Base-by-base conservation (phyloP, 192 early-diverging fungal genomes). In the Chytriomyces sp. region DNA sequence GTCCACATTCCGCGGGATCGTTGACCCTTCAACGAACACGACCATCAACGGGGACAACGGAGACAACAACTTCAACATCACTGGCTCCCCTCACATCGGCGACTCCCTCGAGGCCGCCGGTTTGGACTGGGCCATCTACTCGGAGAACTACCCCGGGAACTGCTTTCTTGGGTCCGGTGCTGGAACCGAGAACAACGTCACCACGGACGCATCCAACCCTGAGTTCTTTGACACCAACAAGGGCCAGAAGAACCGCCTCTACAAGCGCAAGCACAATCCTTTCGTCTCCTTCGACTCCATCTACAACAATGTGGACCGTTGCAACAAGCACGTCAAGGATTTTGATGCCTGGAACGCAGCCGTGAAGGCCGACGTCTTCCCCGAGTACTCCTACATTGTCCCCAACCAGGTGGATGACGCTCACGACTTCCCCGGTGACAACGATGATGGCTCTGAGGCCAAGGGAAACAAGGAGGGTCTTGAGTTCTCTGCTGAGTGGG, bases 41-140 rank as follows among this genome's bases (percentile, higher is more conserved):
- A 37, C 10, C 10, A 61, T 61, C 37, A 26, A 61, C 34, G 88
- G 87, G 28, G 72, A 79, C 54, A 56, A 61, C 22, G 77, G 82
- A 57, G 84, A 89, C 75, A 58, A 39, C 10, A 65, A 65, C 38
- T 73, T 80, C 77, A 76, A 74, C 70, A 70, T 90, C 44, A 78
- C 75, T 64, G 55, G 76, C 26, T 5, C 30, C 33, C 40, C 55
- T 34, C 79, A 32, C 54, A 64, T 89, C 31, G 81, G 79, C 34
- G 85, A 87, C 59, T 58, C 80, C 7, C 75, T n/a, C n/a, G n/a
- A n/a, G n/a, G n/a, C n/a, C n/a, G n/a, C n/a, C n/a, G n/a, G n/a
- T n/a, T n/a, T n/a, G 88, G 53, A 86, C n/a, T 91, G 89, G 89
- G 85, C 77, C 57, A 72, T 79, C 30, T 91, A 91, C 77, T 76